Conservation (phyloP, 768 basidiomycete species). For the Neoboletus brunneissimus region DNA sequence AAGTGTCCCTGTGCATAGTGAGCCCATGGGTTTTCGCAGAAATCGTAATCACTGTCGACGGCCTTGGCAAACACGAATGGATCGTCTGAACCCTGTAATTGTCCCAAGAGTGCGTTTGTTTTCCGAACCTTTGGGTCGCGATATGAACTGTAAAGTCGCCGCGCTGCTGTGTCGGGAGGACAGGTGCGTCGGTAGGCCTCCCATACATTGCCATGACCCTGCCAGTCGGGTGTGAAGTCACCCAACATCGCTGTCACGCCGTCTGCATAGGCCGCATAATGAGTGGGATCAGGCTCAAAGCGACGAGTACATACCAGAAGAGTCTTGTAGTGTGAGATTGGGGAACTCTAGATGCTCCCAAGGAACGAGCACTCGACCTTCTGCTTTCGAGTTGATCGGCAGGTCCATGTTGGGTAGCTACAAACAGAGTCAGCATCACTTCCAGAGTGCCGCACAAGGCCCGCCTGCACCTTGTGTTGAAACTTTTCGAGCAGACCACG, state of each 20-base stretch:
- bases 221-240: constrained; percentile 81
- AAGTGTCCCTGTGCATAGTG: constrained; percentile 92
- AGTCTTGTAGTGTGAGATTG: constrained; percentile 55
- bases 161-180: constrained; percentile 69
- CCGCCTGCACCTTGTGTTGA: constrained; percentile 50
- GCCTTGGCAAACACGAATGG: constrained; percentile 63
- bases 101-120: constrained; percentile 27
- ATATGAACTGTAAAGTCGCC: constrained; percentile 78
- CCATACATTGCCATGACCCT: constrained; percentile 82
- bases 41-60: constrained; percentile 69
- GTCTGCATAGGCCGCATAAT: constrained; percentile 27
- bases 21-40: constrained; percentile 78
- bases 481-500: constrained; percentile 72
- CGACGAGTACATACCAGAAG: constrained; percentile 26
- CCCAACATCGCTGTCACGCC: constrained; percentile 59
- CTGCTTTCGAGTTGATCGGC: constrained; percentile 89
- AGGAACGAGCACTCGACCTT: constrained; percentile 89
- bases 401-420: constrained; percentile 94
- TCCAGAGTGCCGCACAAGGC: neutral
- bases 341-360: constrained; percentile 82
- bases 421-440: neutral
- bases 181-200: constrained; percentile 94
- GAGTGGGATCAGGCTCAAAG: neutral
- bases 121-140: constrained; percentile 44
- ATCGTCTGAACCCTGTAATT: constrained; percentile 34